Base-by-base conservation (phyloP, 139 green algal genomes). In the Micractinium conductrix region DNA sequence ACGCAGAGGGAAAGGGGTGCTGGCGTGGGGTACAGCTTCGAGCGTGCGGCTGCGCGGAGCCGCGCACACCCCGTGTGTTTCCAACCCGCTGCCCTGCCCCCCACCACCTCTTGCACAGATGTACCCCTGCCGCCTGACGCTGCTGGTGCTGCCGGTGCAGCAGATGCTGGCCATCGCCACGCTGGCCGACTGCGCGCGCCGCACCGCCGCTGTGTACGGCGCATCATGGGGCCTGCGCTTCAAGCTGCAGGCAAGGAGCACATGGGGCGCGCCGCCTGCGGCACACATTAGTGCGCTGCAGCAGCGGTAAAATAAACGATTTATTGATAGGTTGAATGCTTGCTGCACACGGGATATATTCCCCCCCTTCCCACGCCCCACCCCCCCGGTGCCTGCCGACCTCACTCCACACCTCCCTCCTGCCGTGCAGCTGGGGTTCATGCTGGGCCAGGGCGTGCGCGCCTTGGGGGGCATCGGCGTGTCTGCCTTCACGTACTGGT, bases 111-210 rank as follows among this genome's bases (percentile, higher is more conserved):
- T 16, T 28, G 2, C 33, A 40, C 78, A 83, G 78, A 26, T 83
- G 9, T 83, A 75, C 62, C 78, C 78, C 62, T 83, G 60, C 78
- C 78, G 78, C 42, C 78, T 83, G 9, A 65, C 78, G 30, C 62
- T 83, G 8, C 24, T 63, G n/a, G 30, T 83, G 78, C 78, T 83
- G 78, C 78, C 78, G 5, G 40, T 44, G 5, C 78, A 83, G n/a
- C 60, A 83, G 62, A 24, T 83, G n/a, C 78, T 83, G 42, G 28
- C 72, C 30, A 42, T 45, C 1, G 78, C 78, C 42, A 62, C 62
- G 17, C 60, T 83, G 43, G 62, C 43, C 30, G 78, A 83, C 78
- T 63, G 78, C 78, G 78, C 44, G 2, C 62, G 62, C 42, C 62
- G 62, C 17, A 45, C 74, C 42, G 19, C 33, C 22, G 4, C n/a